Conservation (phyloP, 768 basidiomycete genomes). For the Tephrocybe rancida region DNA sequence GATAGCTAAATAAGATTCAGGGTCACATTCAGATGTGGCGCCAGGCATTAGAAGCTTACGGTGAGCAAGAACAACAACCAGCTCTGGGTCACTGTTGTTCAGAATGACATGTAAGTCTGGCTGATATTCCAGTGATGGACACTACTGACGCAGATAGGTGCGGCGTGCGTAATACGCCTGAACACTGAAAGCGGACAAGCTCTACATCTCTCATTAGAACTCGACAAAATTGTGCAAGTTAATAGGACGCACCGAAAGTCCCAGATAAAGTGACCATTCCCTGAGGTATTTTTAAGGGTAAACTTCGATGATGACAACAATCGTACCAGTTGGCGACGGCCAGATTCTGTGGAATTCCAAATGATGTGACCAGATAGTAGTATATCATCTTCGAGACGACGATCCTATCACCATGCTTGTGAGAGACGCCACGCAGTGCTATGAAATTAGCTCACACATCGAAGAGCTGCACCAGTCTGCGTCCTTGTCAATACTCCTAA, state of each 20-base stretch:
- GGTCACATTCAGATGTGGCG: background rate
- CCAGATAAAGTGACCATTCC: conserved; percentile 6
- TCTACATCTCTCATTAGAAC: background rate
- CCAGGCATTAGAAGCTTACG: background rate
- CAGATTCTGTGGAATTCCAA: background rate
- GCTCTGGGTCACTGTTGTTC: background rate
- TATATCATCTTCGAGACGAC: conserved; percentile 5
- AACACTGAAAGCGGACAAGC: background rate
- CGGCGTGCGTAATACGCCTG: conserved; percentile 3
- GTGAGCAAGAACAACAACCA: background rate
- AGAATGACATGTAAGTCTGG: background rate
- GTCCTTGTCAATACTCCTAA: too few species aligned
- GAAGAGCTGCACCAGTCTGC: conserved; percentile 1
- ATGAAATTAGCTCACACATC: background rate
- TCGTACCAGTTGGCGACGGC: background rate
- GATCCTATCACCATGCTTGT: background rate
- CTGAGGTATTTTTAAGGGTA: background rate
- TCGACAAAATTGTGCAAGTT: too few species aligned
- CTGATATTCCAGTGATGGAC: background rate
- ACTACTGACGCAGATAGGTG: background rate
- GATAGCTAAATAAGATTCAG: background rate
- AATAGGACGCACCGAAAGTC: conserved; percentile 3
- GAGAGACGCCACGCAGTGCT: background rate
- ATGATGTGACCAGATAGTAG: conserved; percentile 3
- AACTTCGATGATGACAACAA: background rate